These are phyloP conservation scores for Paramecium octaurelia DNA, from an alignment of 73 alveolate genomes.

Conservation along the genomic window DNA sequence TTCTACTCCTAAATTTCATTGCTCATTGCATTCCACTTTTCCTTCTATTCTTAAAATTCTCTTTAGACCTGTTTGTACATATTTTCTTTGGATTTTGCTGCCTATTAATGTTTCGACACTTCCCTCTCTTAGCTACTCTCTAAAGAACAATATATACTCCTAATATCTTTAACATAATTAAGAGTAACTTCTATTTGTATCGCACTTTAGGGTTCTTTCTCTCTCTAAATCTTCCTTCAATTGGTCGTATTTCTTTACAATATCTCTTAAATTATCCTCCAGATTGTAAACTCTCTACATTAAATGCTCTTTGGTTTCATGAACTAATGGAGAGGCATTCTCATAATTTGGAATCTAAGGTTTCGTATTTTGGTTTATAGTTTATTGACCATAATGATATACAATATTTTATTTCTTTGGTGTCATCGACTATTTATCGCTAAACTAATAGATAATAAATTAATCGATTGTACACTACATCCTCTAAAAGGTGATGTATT, in stretches of 20 bases:
- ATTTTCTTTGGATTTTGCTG: not conserved
- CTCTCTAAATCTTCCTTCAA: not conserved
- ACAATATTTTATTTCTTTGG: not conserved
- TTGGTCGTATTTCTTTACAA: not conserved
- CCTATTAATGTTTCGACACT: not conserved
- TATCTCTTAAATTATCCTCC: not conserved
- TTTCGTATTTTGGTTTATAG: not conserved
- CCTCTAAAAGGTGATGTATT: conserved; percentile 15
- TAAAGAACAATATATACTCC: not conserved
- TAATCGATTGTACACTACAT: not conserved
- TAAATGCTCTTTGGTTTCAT: not conserved
- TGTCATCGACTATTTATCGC: not conserved
- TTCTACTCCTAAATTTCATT: not conserved
- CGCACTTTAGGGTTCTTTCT: not conserved
- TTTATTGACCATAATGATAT: not conserved
- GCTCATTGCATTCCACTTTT: not conserved
- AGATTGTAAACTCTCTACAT: not conserved
- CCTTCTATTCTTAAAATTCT: not conserved
- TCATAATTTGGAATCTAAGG: not conserved
- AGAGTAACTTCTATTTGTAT: not conserved
- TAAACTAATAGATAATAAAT: not conserved
- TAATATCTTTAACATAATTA: not conserved
- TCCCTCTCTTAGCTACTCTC: not conserved
- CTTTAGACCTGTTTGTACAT: not conserved
- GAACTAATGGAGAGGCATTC: not conserved